These are phyloP conservation scores for Spiromastix sp. DNA, from an alignment of 2,329 filamentous ascomycete species.

Conservation along the genomic window DNA sequence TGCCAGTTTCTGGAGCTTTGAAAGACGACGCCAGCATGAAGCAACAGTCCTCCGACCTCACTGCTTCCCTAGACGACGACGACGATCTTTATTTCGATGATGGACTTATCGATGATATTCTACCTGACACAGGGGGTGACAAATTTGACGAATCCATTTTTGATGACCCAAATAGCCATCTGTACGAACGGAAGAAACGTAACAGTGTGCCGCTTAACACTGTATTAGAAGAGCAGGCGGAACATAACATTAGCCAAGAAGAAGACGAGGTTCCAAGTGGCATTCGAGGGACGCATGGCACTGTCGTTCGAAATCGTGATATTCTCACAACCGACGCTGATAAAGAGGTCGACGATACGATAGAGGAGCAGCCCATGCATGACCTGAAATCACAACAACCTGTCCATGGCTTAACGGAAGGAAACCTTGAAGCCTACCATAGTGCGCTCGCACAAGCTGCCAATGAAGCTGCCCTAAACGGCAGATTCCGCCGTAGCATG, in stretches of 20 bases:
- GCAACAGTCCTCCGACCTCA: background rate
- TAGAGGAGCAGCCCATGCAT: background rate
- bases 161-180: constrained; percentile 35
- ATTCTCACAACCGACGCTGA: background rate
- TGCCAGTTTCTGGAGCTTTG: no score
- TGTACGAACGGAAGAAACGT: constrained; percentile 29
- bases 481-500: constrained; percentile 58
- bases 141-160: constrained; percentile 39
- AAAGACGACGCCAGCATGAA: background rate
- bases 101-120: constrained; percentile 31
- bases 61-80: constrained; percentile 15
- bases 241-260: background rate
- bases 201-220: constrained; percentile 1
- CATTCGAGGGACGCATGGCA: background rate
- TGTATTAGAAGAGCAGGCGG: constrained; percentile 4
- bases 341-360: background rate
- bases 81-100: constrained; percentile 40
- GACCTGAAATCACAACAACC: constrained; percentile 8
- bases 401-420: constrained; percentile 7
- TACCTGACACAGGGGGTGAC: constrained; percentile 18
- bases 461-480: constrained; percentile 62
- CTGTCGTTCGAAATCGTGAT: background rate
- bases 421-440: constrained; percentile 62
- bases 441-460: constrained; percentile 75
- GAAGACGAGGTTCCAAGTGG: background rate